Conservation (phyloP, 164 flowering plant species). For the Hamamelis virginiana region DNA sequence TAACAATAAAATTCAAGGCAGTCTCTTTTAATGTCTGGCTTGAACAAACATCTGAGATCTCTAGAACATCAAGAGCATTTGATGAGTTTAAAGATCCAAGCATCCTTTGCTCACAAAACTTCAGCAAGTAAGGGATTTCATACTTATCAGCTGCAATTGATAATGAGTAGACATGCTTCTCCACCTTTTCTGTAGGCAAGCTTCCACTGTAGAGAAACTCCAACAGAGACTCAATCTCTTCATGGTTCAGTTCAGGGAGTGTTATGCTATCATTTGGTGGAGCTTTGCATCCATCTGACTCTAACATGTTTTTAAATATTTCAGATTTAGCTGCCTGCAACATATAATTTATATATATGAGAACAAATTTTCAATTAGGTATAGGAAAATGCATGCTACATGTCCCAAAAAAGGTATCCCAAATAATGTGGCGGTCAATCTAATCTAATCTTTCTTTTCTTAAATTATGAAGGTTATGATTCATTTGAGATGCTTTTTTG, state of each 20-base stretch:
- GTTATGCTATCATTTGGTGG: constrained; percentile 50
- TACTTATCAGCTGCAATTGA: constrained; percentile 76
- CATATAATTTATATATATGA: not conserved
- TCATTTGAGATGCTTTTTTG: too few species aligned
- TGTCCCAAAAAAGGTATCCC: too few species aligned
- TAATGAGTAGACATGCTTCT: constrained; percentile 55
- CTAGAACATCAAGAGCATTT: constrained; percentile 66
- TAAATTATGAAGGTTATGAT: too few species aligned
- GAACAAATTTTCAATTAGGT: too few species aligned
- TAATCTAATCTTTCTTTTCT: too few species aligned
- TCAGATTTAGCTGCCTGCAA: constrained; percentile 74
- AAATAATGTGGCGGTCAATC: too few species aligned
- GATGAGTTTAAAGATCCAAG: constrained; percentile 41
- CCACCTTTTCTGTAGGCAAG: constrained; percentile 43
- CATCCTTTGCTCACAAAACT: constrained; percentile 56
- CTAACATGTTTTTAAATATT: constrained; percentile 75
- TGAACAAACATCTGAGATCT: constrained; percentile 62
- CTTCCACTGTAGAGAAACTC: constrained; percentile 76
- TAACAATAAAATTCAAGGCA: constrained; percentile 56
- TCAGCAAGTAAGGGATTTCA: constrained; percentile 58
- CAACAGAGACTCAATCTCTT: constrained; percentile 69
- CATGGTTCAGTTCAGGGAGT: constrained; percentile 61
- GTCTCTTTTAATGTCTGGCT: constrained; percentile 51
- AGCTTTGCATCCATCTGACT: constrained; percentile 75
- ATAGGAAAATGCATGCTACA: too few species aligned